Base-by-base conservation (phyloP, 2,329 filamentous ascomycete species). In the Eurotiales sp. region DNA sequence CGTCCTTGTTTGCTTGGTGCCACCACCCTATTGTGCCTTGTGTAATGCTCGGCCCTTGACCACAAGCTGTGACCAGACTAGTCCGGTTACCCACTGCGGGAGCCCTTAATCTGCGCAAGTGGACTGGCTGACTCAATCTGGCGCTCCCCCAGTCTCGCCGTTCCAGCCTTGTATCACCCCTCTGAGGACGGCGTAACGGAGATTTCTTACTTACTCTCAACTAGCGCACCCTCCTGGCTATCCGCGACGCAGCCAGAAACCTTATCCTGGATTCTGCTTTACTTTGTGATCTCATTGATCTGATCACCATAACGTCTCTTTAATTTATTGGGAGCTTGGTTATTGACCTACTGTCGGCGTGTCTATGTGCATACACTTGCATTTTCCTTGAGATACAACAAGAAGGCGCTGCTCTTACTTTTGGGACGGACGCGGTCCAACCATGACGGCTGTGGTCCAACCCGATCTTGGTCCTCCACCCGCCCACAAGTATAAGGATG, bases 401-500 rank as follows among this genome's bases (percentile, higher is more conserved):
- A 37, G 25, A 22, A 36, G 25, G n/a, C 8, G 2, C 23, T 47
- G 15, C 42, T 11, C 22, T 15, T 29, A 8, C 44, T 36, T 29
- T 54, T 49, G 50, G 58, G 60, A 50, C 61, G 53, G 55, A 55
- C 53, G 53, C 54, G 61, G 61, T 58, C 61, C 62, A 62, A 60
- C 63, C 61, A 68, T 72, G 69, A 68, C 69, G 59, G 67, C 67
- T 60, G 71, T 72, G 68, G 67, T 72, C 64, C 70, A 71, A 59
- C 64, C 68, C 62, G 70, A 70, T 61, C 64, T 71, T 54, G 66
- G 61, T 60, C 66, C 65, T 59, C 51, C 63, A 54, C 54, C 66
- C 43, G 55, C 60, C 52, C 58, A 68, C 55, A 72, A 67, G 56
- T 77, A 76, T 68, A 77, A 77, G 67, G 72, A 76, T 64, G 73